phyloP scores from a whole-genome alignment of 2,329 filamentous ascomycete genomes.

The Grosmannia serpens region DNA sequence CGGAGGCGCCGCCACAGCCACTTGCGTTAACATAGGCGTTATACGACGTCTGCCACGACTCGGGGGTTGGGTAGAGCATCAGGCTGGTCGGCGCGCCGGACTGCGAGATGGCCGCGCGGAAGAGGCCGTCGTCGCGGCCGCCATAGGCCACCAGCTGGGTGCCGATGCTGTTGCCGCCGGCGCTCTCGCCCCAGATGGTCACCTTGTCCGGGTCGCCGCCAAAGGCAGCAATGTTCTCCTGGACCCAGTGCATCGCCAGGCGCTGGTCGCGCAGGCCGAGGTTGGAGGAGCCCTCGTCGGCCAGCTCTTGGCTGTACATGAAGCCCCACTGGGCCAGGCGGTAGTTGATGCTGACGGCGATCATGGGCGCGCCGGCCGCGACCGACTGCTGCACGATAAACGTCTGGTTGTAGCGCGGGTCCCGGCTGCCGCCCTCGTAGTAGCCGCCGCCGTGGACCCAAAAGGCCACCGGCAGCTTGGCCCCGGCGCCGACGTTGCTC shows the following conservation, averaged over 20 bases:
- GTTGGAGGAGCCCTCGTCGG: constrained; percentile 33
- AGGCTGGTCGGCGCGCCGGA: constrained; percentile 7
- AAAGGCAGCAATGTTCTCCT: constrained; percentile 37
- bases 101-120: constrained; percentile 35
- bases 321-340: constrained; percentile 40
- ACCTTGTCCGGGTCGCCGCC: constrained; percentile 35
- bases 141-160: constrained; percentile 40
- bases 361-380: constrained; percentile 30
- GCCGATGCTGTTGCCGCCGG: constrained; percentile 37
- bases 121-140: constrained; percentile 39
- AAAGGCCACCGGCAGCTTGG: constrained; percentile 36
- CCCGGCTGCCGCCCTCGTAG: constrained; percentile 27
- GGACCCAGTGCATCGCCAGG: constrained; percentile 36
- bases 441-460: constrained; percentile 39
- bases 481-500: constrained; percentile 25
- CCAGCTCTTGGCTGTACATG: constrained; percentile 31
- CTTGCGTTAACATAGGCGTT: constrained; percentile 12
- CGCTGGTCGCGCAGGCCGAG: constrained; percentile 39
- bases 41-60: constrained; percentile 8
- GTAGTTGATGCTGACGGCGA: constrained; percentile 35
- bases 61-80: constrained; percentile 13
- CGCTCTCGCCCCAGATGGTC: constrained; percentile 42
- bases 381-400: constrained; percentile 39
- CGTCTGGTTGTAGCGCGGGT: constrained; percentile 46
- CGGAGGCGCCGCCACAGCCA: background rate